A percentile compares a stretch with the other conserved stretches of the same genome.
phyloP scores from a whole-genome alignment of 345 rosid species.

The Bruguiera sexangula region DNA sequence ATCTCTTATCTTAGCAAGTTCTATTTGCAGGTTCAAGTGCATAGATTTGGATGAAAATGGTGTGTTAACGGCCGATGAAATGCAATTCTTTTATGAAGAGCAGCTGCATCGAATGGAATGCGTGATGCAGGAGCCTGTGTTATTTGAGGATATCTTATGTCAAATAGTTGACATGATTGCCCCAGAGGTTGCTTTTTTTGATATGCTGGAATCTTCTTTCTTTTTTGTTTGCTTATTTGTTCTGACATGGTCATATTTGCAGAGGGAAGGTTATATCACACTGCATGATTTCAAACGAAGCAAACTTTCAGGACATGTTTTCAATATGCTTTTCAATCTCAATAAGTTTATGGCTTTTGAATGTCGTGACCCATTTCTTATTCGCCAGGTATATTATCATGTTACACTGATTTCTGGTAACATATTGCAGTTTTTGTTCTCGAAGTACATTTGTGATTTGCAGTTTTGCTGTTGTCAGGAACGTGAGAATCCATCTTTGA shows the following conservation, averaged over 20 bases:
- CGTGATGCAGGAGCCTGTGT: slow-evolving; percentile 32
- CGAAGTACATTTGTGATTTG: background rate
- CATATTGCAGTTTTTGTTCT: background rate
- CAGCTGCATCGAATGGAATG: slow-evolving; percentile 38
- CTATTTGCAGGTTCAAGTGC: slow-evolving; percentile 29
- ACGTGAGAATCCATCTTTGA: slow-evolving; percentile 85
- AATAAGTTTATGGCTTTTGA: slow-evolving; percentile 33
- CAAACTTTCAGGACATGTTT: slow-evolving; percentile 32
- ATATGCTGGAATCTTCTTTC: background rate
- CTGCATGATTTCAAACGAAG: slow-evolving; percentile 25
- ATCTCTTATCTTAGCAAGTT: slow-evolving; percentile 5
- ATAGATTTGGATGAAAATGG: slow-evolving; percentile 33
- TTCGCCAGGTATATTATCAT: slow-evolving; percentile 25
- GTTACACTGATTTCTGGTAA: background rate
- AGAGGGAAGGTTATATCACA: slow-evolving; percentile 27
- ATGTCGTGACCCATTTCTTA: slow-evolving; percentile 32
- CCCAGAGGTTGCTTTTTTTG: slow-evolving; percentile 20
- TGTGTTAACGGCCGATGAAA: slow-evolving; percentile 22
- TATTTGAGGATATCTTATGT: slow-evolving; percentile 32
- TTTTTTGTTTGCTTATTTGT: background rate
- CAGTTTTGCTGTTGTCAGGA: slow-evolving; percentile 44
- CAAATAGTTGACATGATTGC: slow-evolving; percentile 35
- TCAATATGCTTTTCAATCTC: slow-evolving; percentile 32
- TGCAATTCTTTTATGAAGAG: slow-evolving; percentile 35
- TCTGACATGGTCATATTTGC: slow-evolving; percentile 7